phyloP scores from a whole-genome alignment of 805 yeast species.

The Monosporozyma unispora region DNA sequence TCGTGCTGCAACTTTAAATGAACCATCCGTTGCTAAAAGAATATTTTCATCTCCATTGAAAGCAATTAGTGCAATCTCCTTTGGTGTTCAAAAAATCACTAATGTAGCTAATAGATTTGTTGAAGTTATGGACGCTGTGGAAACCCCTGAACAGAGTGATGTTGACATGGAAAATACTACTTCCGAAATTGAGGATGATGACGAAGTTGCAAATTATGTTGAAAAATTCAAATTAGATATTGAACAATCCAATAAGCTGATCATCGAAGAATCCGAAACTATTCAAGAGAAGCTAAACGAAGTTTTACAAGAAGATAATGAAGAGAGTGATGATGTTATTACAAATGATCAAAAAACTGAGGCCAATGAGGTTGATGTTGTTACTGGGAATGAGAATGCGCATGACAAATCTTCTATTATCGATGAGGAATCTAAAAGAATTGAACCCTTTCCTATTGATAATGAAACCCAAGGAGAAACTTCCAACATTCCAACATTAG shows the following conservation, averaged over 20 bases:
- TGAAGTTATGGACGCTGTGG: slow-evolving; percentile 10
- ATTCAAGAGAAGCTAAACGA: not conserved
- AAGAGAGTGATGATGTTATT: not conserved
- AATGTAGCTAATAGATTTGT: slow-evolving; percentile 12
- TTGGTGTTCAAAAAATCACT: slow-evolving; percentile 12
- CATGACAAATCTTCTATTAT: no score
- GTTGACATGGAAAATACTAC: not conserved
- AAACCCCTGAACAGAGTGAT: slow-evolving; percentile 3
- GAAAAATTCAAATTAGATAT: not conserved
- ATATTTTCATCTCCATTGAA: slow-evolving; percentile 12
- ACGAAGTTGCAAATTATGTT: not conserved
- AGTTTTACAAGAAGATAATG: not conserved
- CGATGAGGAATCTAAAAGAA: no score
- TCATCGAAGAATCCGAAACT: not conserved
- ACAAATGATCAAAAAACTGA: no score
- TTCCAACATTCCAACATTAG: no score
- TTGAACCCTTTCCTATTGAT: no score
- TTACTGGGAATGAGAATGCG: not conserved
- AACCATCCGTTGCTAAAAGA: not conserved
- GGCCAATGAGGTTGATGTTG: not conserved
- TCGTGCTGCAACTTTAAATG: not conserved
- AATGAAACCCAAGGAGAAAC: no score
- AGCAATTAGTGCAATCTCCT: slow-evolving; percentile 7
- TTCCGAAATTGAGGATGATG: not conserved
- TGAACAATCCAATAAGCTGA: no score